Conservation (phyloP, 371 early-diverging fungal genomes). For the Coemansia sp. region DNA sequence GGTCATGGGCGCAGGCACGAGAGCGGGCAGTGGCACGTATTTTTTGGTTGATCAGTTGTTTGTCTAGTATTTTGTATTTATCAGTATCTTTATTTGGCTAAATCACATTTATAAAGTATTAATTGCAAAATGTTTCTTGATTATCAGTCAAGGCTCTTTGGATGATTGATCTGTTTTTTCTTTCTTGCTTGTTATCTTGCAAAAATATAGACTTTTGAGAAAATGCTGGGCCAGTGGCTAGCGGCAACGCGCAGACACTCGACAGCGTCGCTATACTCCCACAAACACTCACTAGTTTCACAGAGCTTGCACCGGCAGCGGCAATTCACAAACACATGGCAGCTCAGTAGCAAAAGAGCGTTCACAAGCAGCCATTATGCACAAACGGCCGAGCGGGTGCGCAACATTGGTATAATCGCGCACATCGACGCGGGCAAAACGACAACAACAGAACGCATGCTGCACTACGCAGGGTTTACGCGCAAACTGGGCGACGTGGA, state of each 20-base stretch:
- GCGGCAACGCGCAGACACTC: neutral
- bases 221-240: neutral
- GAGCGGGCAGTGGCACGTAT: constrained; percentile 32
- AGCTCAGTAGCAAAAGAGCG: neutral
- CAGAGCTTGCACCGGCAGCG: neutral
- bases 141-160: too few relatives aligned
- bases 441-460: constrained; percentile 96
- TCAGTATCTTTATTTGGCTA: neutral
- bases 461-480: constrained; percentile 90
- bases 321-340: neutral
- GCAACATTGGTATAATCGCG: constrained; percentile 96
- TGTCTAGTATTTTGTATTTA: neutral
- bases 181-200: neutral
- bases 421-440: constrained; percentile 98
- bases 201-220: neutral
- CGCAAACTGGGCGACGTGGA: constrained; percentile 82
- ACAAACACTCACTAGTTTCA: neutral
- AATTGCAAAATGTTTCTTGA: too few relatives aligned
- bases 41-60: constrained; percentile 38
- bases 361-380: neutral
- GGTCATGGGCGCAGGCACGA: constrained; percentile 28
- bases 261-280: too few relatives aligned
- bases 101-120: too few relatives aligned
- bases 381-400: constrained; percentile 49
- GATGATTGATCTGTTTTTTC: neutral